Evolutionary conservation across 2,329 filamentous ascomycete genomes (phyloP).

Genomic region (Cladorrhinum sp.): DNA sequence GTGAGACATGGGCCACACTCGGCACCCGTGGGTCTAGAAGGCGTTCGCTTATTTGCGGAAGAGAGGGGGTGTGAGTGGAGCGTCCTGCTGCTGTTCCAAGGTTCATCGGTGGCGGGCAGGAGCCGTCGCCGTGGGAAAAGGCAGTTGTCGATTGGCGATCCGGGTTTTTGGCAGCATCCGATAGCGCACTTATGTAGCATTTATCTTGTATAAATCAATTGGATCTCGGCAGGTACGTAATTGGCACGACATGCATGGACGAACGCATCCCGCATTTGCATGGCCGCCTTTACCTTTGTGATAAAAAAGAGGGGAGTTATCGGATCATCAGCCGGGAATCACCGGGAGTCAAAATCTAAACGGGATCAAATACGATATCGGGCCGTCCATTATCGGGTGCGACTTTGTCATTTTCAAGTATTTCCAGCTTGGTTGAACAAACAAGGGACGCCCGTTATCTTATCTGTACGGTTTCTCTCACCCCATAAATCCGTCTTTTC

Average conservation of each 20-base stretch:
- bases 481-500: too few relatives aligned
- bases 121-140: neutral
- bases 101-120: neutral
- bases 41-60: slow-evolving; percentile 16
- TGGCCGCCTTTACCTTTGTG: neutral
- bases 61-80: slow-evolving; percentile 7
- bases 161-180: neutral
- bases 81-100: too few relatives aligned
- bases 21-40: neutral
- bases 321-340: neutral
- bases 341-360: neutral
- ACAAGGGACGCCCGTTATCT: too few relatives aligned
- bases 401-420: too few relatives aligned
- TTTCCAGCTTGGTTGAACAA: too few relatives aligned
- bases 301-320: neutral
- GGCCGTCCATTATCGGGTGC: neutral
- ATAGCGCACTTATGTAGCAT: neutral
- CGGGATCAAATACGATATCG: neutral
- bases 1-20: neutral
- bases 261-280: neutral
- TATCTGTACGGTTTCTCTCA: too few relatives aligned
- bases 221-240: slow-evolving; percentile 5
- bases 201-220: neutral
- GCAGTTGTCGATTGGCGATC: neutral
- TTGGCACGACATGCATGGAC: slow-evolving; percentile 8